These are phyloP conservation scores for Trebouxia gelatinosa DNA, from an alignment of 163 green algal genomes.

Conservation along the genomic window DNA sequence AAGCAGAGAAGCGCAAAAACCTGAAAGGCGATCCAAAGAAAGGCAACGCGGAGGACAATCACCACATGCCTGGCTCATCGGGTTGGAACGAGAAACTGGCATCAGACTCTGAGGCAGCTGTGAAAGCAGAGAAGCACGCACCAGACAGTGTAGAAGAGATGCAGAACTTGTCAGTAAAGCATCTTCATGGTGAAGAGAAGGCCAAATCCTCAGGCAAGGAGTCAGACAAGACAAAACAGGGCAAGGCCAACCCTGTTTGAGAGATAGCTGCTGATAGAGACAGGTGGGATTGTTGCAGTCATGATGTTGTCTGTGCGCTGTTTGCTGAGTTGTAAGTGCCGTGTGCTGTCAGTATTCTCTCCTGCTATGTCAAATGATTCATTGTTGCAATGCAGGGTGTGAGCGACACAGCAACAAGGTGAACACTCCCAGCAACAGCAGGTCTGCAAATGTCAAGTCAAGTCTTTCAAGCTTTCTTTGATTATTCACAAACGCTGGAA, in stretches of 20 bases:
- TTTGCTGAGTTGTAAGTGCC: too few species aligned
- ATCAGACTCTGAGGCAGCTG: conserved; percentile 19
- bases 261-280: too few species aligned
- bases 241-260: conserved; percentile 15
- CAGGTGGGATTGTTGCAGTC: too few species aligned
- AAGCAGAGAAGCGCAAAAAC: conserved; percentile 24
- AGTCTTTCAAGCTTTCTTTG: too few species aligned
- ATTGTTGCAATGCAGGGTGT: too few species aligned
- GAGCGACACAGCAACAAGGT: too few species aligned
- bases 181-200: not conserved
- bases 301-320: too few species aligned
- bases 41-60: conserved; percentile 11
- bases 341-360: too few species aligned
- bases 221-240: conserved; percentile 1
- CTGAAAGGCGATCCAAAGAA: conserved; percentile 8
- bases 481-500: too few species aligned
- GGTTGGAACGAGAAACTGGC: conserved; percentile 16
- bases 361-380: too few species aligned
- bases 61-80: conserved; percentile 7
- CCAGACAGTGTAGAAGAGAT: conserved; percentile 9
- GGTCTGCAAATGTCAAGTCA: too few species aligned
- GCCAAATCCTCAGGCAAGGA: not conserved
- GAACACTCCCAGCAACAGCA: too few species aligned
- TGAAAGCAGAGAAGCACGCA: conserved; percentile 26
- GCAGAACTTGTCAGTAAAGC: conserved; percentile 10